phyloP scores from a whole-genome alignment of 208 protist genomes.

The Crithidia thermophila region DNA sequence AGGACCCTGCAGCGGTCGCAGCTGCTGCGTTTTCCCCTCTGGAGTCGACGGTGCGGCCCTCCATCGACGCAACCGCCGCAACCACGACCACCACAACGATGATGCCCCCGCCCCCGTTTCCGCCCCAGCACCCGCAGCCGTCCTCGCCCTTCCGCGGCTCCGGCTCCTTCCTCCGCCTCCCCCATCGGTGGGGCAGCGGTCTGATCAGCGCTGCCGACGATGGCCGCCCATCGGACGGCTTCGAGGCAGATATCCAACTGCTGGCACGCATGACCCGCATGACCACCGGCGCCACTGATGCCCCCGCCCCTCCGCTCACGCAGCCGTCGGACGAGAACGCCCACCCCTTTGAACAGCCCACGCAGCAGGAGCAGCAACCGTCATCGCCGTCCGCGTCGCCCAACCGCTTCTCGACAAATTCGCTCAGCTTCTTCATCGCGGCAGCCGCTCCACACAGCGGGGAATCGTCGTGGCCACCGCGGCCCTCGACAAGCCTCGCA shows the following conservation, averaged over 20 bases:
- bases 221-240: constrained; percentile 1
- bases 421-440: constrained; percentile 25
- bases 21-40: too few relatives aligned
- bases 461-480: not conserved
- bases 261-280: constrained; percentile 25
- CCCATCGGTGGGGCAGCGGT: not conserved
- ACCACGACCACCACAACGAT: not conserved
- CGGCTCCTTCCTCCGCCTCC: constrained; percentile 21
- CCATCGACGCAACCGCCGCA: too few relatives aligned
- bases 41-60: too few relatives aligned
- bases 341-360: not conserved
- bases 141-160: constrained; percentile 24
- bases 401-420: constrained; percentile 19
- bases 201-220: not conserved
- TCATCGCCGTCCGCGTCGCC: constrained; percentile 15
- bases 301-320: not conserved
- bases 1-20: too few relatives aligned
- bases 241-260: constrained; percentile 27
- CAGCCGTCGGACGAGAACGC: not conserved
- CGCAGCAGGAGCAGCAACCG: not conserved
- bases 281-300: not conserved
- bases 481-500: not conserved
- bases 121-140: constrained; percentile 2
- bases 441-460: not conserved
- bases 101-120: not conserved